Base-by-base conservation (phyloP, 2,329 filamentous ascomycete genomes). In the Drechmeria coniospora region DNA sequence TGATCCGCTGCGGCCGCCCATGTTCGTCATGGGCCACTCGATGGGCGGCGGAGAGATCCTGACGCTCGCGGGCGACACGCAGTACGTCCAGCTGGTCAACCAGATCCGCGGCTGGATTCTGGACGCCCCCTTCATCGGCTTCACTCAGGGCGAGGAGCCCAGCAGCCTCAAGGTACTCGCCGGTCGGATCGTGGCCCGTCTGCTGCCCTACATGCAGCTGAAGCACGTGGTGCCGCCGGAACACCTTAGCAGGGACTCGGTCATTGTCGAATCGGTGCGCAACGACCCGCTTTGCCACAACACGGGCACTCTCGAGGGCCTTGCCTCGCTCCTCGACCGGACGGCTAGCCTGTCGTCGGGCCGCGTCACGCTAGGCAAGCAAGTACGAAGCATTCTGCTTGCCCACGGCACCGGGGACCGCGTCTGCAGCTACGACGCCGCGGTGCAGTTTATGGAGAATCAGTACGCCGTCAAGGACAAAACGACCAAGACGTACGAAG, bases 21-120 rank as follows among this genome's bases (percentile, higher is more conserved):
- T 92, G 11, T 94, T 93, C 54, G 64, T 94, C 13, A 73, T 90
- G 60, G 86, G 86, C 29, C 83, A 93, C 53, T 84, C 77, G 14
- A 93, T 93, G 82, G 86, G 86, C 38, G 86, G 86, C 33, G 81
- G 74, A 15, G 68, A 92, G 52, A 68, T 74, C 5, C 57, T 92
- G 7, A 73, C 69, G 23, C 49, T 77, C 14, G 64, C 65, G 15
- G 63, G 57, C 30, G 57, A 64, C 29, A 49, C 60, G 1, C 34
- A 50, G 30, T 65, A 72, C 46, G 53, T 55, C 23, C 63, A 69
- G 11, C 48, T 81, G 9, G 62, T 71, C 23, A 49, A 56, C 20
- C 58, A 65, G 32, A 65, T 92, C 26, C 63, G 74, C 25, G 84
- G 84, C 14, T 82, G 78, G 60, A 46, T 92, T 20, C 61, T 79